Evolutionary conservation across 306 rosid species (phyloP), one percentile per base, ranked within the genome.

Genomic region (Sphenostylis stenocarpa): DNA sequence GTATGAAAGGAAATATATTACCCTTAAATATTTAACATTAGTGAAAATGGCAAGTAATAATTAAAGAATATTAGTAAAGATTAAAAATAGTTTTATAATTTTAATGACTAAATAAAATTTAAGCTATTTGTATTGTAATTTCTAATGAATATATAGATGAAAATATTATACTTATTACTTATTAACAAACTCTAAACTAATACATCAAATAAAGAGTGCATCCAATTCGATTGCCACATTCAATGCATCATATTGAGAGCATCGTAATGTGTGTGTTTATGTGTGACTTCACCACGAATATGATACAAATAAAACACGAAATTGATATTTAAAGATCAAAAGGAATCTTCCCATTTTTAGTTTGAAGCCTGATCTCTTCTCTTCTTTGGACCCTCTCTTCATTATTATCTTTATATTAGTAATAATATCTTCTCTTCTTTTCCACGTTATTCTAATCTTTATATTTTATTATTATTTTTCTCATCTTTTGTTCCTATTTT

Each of bases 331-430:
- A 29, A 76, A 61, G 5, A 57, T 6, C 80, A 55, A 10, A 76
- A 17, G 79, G 89, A 85, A 86, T 86, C 92, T 86, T 84, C 81
- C 80, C 53, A 29, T 52, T 28, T 67, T 68, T 69, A 39, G 66
- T 73, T 67, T 2, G 3, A 70, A 61, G 75, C 73, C 86, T 85
- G 85, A 86, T 86, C 92, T 88, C 91, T 75, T 86, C 92, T 88
- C 91, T 75, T 70, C 83, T 81, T 85, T 78, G 71, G 91, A 34
- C 86, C 77, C 53, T 45, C 78, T 56, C 74, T 64, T n/a, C 79
- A 39, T 89, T 77, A 41, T 67, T 11, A 39, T 9, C 0, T 39
- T 36, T 36, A 36, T 36, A 36, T 36, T 36, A 36, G 7, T 51
- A 69, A 70, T 38, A 53, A 51, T 79, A 79, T 87, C 88, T 70